Percentiles rank a stretch among this genome's conserved stretches.
Evolutionary conservation across 2,329 filamentous ascomycete species (phyloP).

Genomic region (Cercospora sp.): DNA sequence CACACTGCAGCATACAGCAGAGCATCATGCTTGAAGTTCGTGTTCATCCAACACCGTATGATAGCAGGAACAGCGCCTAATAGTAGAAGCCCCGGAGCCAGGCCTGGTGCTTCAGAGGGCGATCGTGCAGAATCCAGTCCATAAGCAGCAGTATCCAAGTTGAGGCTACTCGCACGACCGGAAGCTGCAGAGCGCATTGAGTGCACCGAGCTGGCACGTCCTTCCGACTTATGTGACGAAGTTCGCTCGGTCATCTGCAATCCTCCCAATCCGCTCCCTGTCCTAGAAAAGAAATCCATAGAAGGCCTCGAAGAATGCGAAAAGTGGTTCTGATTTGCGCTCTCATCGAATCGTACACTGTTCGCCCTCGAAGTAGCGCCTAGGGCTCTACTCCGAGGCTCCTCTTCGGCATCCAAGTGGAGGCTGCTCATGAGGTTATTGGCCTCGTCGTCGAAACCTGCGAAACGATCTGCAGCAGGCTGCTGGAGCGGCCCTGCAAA

Average conservation of each 20-base stretch:
- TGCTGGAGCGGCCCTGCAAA: constrained; percentile 72
- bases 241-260: constrained; percentile 86
- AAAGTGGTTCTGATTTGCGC: constrained; percentile 88
- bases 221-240: constrained; percentile 93
- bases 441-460: constrained; percentile 84
- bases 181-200: constrained; percentile 77
- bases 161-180: constrained; percentile 83
- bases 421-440: constrained; percentile 77
- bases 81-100: constrained; percentile 81
- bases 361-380: constrained; percentile 90
- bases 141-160: constrained; percentile 73
- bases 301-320: constrained; percentile 79
- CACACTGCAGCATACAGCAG: constrained; percentile 90
- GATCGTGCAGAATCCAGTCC: constrained; percentile 66
- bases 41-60: constrained; percentile 91
- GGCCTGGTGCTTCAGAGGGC: constrained; percentile 69
- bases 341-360: constrained; percentile 96
- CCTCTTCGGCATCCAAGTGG: constrained; percentile 83
- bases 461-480: constrained; percentile 80
- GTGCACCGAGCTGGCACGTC: constrained; percentile 82
- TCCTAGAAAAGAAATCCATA: constrained; percentile 77
- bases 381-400: constrained; percentile 63
- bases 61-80: constrained; percentile 90
- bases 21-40: constrained; percentile 83
- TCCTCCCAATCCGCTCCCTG: constrained; percentile 66